Evolutionary conservation across 225 moss, liverwort and hornwort genomes (phyloP).

Genomic region (Lunularia cruciata): DNA sequence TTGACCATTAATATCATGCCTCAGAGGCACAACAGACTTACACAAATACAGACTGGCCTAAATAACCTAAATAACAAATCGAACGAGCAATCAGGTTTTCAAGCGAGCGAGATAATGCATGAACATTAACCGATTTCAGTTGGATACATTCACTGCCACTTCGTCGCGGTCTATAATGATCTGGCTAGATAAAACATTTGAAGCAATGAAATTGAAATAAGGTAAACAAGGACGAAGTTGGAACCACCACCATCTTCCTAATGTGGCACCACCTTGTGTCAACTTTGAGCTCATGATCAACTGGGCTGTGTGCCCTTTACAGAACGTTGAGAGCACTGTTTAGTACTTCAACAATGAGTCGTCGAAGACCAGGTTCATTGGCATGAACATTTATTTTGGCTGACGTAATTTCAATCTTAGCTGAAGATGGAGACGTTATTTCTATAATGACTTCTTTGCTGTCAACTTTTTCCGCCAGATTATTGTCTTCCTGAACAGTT

Average conservation of each 20-base stretch:
- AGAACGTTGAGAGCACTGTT: constrained; percentile 32
- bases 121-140: no score
- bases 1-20: no score
- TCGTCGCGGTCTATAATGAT: no score
- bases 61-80: no score
- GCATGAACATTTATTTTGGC: constrained; percentile 41
- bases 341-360: constrained; percentile 39
- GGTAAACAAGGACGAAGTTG: no score
- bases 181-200: no score
- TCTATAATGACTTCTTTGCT: constrained; percentile 32
- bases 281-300: not conserved
- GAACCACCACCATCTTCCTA: not conserved
- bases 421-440: constrained; percentile 34
- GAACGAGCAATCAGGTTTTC: no score
- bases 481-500: constrained; percentile 11
- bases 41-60: no score
- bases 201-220: no score
- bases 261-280: not conserved
- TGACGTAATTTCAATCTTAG: constrained; percentile 38
- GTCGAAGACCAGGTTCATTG: constrained; percentile 37
- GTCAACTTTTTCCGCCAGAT: constrained; percentile 14
- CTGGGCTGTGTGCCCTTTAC: constrained; percentile 4
- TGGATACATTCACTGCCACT: no score
- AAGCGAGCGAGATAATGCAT: no score
- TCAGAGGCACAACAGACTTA: no score